phyloP scores from a whole-genome alignment of 495 filamentous ascomycete species.

The Durotheca rogersii region DNA sequence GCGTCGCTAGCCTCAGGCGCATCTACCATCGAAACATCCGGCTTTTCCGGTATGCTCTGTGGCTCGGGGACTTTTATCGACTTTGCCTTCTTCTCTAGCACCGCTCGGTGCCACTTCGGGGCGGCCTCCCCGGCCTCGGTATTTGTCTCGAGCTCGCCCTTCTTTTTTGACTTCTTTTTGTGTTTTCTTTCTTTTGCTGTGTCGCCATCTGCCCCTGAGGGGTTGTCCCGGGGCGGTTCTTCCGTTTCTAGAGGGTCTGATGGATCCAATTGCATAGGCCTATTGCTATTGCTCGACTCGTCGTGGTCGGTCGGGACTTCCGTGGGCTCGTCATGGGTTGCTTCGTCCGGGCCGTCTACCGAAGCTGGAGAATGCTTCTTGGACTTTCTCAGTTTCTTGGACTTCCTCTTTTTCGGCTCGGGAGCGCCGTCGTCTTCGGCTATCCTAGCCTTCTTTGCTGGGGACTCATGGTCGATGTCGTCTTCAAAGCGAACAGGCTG shows the following conservation, averaged over 20 bases:
- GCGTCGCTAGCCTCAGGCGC: constrained; percentile 24
- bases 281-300: neutral
- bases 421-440: constrained; percentile 10
- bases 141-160: constrained; percentile 1
- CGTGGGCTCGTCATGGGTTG: neutral
- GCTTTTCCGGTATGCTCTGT: constrained; percentile 18
- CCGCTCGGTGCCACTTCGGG: constrained; percentile 43
- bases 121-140: constrained; percentile 25
- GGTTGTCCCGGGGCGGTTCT: neutral
- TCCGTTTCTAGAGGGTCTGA: neutral
- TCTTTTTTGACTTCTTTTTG: constrained; percentile 32
- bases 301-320: neutral
- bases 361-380: constrained; percentile 11
- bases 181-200: constrained; percentile 39
- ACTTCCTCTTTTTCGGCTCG: constrained; percentile 17
- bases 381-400: constrained; percentile 31
- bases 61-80: constrained; percentile 40
- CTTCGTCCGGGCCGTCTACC: constrained; percentile 2
- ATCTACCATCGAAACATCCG: constrained; percentile 36
- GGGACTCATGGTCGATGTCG: constrained; percentile 18
- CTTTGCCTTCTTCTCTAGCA: constrained; percentile 52
- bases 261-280: neutral
- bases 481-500: constrained; percentile 30
- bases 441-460: constrained; percentile 26
- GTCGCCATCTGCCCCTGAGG: constrained; percentile 3